Evolutionary conservation across 257 asterid genomes (phyloP).

Genomic region (Fraxinus cuspidata): DNA sequence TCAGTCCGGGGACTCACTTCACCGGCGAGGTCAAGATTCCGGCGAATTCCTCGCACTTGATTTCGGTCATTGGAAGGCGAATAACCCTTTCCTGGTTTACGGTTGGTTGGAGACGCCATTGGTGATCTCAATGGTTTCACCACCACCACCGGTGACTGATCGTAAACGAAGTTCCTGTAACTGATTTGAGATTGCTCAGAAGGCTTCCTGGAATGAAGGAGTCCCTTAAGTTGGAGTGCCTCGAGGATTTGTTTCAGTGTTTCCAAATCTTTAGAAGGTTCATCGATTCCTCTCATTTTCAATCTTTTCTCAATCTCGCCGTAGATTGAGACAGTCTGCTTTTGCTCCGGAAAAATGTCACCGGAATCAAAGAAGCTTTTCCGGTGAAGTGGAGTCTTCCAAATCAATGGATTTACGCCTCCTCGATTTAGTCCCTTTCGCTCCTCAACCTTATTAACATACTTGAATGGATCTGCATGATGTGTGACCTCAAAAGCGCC

Average conservation of each 20-base stretch:
- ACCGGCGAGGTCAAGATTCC: slow-evolving; percentile 38
- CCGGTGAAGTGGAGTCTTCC: slow-evolving; percentile 63
- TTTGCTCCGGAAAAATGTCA: slow-evolving; percentile 83
- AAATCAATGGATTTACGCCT: slow-evolving; percentile 34
- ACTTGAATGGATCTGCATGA: slow-evolving; percentile 38
- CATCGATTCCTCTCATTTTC: slow-evolving; percentile 74
- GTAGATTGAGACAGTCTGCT: slow-evolving; percentile 43
- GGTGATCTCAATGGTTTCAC: slow-evolving; percentile 55
- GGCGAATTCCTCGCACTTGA: slow-evolving; percentile 40
- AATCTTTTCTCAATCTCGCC: slow-evolving; percentile 73
- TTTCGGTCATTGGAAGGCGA: slow-evolving; percentile 33
- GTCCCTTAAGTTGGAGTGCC: slow-evolving; percentile 93
- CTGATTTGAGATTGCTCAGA: slow-evolving; percentile 36
- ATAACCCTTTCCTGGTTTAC: slow-evolving; percentile 40
- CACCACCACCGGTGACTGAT: slow-evolving; percentile 62
- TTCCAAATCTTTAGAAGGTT: slow-evolving; percentile 79
- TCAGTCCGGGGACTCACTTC: slow-evolving; percentile 69
- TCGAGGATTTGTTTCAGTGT: slow-evolving; percentile 85
- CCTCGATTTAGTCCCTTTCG: slow-evolving; percentile 44
- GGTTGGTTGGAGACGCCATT: slow-evolving; percentile 36
- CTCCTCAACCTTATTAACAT: slow-evolving; percentile 28
- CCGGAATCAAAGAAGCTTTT: slow-evolving; percentile 70
- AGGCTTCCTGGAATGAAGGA: slow-evolving; percentile 60
- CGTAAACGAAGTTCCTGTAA: slow-evolving; percentile 56
- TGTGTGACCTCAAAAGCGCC: slow-evolving; percentile 12